Conservation (phyloP, 257 asterid genomes). For the Datura wrightii region DNA sequence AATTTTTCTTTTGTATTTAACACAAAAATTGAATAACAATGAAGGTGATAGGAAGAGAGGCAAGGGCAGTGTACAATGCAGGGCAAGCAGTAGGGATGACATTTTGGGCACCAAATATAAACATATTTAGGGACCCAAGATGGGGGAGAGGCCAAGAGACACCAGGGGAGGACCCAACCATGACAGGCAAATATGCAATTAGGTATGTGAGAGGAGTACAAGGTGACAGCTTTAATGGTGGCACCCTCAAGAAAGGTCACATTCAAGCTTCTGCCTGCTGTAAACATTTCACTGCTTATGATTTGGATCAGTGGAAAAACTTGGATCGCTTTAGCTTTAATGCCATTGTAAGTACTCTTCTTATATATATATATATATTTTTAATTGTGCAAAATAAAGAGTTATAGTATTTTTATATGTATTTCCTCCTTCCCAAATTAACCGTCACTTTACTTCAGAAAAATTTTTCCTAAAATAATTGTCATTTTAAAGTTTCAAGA, state of each 20-base stretch:
- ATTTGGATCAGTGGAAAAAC: conserved; percentile 75
- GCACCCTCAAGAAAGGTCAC: conserved; percentile 44
- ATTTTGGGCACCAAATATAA: conserved; percentile 88
- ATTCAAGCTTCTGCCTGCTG: conserved; percentile 87
- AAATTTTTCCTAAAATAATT: no score
- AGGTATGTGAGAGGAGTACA: conserved; percentile 79
- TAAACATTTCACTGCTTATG: conserved; percentile 89
- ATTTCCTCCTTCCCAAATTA: neutral
- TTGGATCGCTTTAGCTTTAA: conserved; percentile 58
- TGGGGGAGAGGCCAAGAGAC: conserved; percentile 96
- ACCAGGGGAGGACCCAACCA: conserved; percentile 82
- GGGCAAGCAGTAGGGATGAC: conserved; percentile 87
- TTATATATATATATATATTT: no score
- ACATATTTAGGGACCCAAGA: conserved; percentile 82
- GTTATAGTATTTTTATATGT: no score
- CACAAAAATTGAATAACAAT: no score
- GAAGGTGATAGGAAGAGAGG: conserved; percentile 77
- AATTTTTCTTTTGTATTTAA: no score
- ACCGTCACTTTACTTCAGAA: no score
- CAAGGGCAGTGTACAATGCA: conserved; percentile 72
- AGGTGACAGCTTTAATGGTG: conserved; percentile 65
- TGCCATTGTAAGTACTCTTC: conserved; percentile 55
- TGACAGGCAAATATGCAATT: conserved; percentile 59
- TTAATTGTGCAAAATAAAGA: no score
- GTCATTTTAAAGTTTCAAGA: neutral